These are phyloP conservation scores for Elsinoe perseae DNA, from an alignment of 2,329 filamentous ascomycete species.

Conservation along the genomic window DNA sequence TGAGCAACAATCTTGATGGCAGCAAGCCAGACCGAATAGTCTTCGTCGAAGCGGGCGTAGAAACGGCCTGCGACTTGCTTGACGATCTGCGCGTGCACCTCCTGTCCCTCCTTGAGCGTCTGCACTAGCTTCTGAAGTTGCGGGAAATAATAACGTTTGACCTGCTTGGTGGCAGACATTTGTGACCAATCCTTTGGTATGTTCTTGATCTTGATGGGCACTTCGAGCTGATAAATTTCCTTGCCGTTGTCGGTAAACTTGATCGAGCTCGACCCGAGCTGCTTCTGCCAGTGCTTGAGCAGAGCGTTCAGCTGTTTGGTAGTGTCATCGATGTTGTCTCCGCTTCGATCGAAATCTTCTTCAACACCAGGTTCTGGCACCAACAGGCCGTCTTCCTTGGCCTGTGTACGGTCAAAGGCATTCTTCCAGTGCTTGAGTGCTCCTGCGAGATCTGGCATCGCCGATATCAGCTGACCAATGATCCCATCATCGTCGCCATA, in stretches of 20 bases:
- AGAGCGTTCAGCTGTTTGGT: conserved; percentile 64
- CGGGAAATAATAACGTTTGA: conserved; percentile 89
- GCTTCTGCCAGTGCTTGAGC: conserved; percentile 61
- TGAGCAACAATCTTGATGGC: conserved; percentile 87
- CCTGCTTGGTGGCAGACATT: conserved; percentile 85
- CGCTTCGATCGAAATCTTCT: conserved; percentile 81
- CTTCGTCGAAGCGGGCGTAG: conserved; percentile 77
- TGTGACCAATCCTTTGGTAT: conserved; percentile 85
- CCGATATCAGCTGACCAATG: conserved; percentile 70
- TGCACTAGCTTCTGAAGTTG: conserved; percentile 77
- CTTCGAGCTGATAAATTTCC: conserved; percentile 93
- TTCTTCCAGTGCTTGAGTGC: conserved; percentile 79
- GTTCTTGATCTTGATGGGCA: conserved; percentile 68
- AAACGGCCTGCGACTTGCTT: conserved; percentile 79
- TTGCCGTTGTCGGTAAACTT: conserved; percentile 70
- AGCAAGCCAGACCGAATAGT: conserved; percentile 77
- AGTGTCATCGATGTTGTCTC: conserved; percentile 67
- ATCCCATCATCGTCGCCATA: conserved; percentile 73
- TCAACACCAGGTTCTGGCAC: conserved; percentile 83
- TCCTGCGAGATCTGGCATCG: conserved; percentile 76
- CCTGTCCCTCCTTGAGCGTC: conserved; percentile 84
- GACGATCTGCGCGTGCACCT: conserved; percentile 83
- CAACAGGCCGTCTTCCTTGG: conserved; percentile 69
- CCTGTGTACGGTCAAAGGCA: conserved; percentile 78
- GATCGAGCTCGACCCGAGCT: conserved; percentile 62